Evolutionary conservation across 2,329 filamentous ascomycete species (phyloP).

Genomic region (Hymenotorrendiella dingleyae): DNA sequence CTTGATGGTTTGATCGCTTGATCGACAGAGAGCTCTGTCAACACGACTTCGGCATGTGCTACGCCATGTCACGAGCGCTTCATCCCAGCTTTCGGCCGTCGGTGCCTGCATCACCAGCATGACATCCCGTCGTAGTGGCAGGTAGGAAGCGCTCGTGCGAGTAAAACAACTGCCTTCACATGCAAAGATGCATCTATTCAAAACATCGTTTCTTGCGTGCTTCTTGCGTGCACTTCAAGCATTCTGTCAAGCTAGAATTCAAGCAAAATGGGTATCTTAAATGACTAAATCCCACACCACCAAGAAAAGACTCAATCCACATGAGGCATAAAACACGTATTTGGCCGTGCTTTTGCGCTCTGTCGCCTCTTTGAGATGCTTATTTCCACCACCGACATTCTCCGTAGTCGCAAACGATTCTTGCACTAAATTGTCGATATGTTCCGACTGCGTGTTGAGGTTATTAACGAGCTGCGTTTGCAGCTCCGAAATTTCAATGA

Average conservation of each 20-base stretch:
- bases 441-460: constrained; percentile 75
- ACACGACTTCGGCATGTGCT: background rate
- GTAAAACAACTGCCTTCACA: background rate
- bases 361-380: constrained; percentile 79
- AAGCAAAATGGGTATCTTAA: too few relatives aligned
- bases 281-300: constrained; percentile 73
- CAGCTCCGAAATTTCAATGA: constrained; percentile 87
- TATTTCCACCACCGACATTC: constrained; percentile 85
- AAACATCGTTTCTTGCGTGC: background rate
- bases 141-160: too few relatives aligned
- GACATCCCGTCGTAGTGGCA: too few relatives aligned
- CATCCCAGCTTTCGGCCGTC: background rate
- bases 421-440: constrained; percentile 81
- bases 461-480: constrained; percentile 86
- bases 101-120: constrained; percentile 3
- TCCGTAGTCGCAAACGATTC: constrained; percentile 78
- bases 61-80: background rate
- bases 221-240: too few relatives aligned
- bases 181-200: background rate
- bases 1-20: too few relatives aligned
- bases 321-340: constrained; percentile 75
- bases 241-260: too few relatives aligned
- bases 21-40: too few relatives aligned
- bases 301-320: constrained; percentile 67
- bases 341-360: constrained; percentile 66